phyloP scores from a whole-genome alignment of 2,329 filamentous ascomycete genomes.

The Phyllosticta citriasiana region DNA sequence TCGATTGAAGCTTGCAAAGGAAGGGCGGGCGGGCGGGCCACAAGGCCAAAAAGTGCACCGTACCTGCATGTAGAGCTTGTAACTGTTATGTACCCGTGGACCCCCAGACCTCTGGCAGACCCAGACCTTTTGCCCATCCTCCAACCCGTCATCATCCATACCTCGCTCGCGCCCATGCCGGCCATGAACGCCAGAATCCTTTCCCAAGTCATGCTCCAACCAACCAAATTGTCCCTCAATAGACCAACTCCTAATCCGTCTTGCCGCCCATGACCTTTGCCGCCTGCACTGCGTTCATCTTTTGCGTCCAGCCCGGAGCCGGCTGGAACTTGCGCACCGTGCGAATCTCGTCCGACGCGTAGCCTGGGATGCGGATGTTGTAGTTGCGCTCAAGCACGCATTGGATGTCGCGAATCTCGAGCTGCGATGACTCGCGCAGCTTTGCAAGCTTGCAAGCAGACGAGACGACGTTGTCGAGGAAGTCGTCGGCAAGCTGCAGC shows the following conservation, averaged over 20 bases:
- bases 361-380: constrained; percentile 76
- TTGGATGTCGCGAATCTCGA: constrained; percentile 65
- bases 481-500: constrained; percentile 82
- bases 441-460: constrained; percentile 86
- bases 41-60: background rate
- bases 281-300: constrained; percentile 94
- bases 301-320: constrained; percentile 79
- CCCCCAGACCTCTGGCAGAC: background rate
- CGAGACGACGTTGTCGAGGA: constrained; percentile 84
- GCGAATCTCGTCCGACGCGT: constrained; percentile 85
- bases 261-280: constrained; percentile 60
- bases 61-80: background rate
- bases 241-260: constrained; percentile 17
- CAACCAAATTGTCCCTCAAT: background rate
- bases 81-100: background rate
- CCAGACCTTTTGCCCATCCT: background rate
- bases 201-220: constrained; percentile 2
- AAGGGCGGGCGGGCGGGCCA: background rate
- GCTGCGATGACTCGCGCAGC: constrained; percentile 76
- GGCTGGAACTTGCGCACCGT: constrained; percentile 92
- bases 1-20: background rate
- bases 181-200: background rate
- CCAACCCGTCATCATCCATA: background rate
- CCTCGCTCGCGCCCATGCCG: background rate
- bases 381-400: constrained; percentile 52